Conservation (phyloP, 1,139 yeast genomes). For the Yamadazyma taylorii region DNA sequence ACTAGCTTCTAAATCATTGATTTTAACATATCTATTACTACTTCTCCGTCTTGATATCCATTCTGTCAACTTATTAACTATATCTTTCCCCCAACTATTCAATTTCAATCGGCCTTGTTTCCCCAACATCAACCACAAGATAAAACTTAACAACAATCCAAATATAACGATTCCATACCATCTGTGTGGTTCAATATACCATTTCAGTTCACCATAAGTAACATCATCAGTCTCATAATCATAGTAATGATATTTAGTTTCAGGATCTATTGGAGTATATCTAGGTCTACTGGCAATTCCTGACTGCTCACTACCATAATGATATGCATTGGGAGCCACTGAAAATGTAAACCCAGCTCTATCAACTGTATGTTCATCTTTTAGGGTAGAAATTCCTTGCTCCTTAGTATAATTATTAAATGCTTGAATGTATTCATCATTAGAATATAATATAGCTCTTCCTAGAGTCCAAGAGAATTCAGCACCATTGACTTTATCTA, state of each 20-base stretch:
- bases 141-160: slow-evolving; percentile 37
- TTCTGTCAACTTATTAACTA: background rate
- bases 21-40: too few relatives aligned
- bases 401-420: slow-evolving; percentile 27
- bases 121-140: slow-evolving; percentile 53
- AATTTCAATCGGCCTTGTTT: slow-evolving; percentile 23
- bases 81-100: slow-evolving; percentile 10
- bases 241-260: slow-evolving; percentile 24
- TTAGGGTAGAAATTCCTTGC: slow-evolving; percentile 13
- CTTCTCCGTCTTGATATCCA: too few relatives aligned
- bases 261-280: slow-evolving; percentile 27
- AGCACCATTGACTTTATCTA: slow-evolving; percentile 61
- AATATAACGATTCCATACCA: slow-evolving; percentile 57
- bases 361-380: slow-evolving; percentile 14
- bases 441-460: slow-evolving; percentile 66
- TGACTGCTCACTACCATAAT: slow-evolving; percentile 53
- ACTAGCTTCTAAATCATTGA: slow-evolving; percentile 6
- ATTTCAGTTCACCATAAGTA: slow-evolving; percentile 33
- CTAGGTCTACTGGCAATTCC: slow-evolving; percentile 48
- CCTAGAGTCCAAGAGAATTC: slow-evolving; percentile 86
- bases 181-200: slow-evolving; percentile 51
- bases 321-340: slow-evolving; percentile 48
- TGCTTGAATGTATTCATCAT: slow-evolving; percentile 45
- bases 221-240: slow-evolving; percentile 33
- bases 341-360: slow-evolving; percentile 50